phyloP scores from a whole-genome alignment of 2,329 filamentous ascomycete species.

The Chaetothyriales sp. region DNA sequence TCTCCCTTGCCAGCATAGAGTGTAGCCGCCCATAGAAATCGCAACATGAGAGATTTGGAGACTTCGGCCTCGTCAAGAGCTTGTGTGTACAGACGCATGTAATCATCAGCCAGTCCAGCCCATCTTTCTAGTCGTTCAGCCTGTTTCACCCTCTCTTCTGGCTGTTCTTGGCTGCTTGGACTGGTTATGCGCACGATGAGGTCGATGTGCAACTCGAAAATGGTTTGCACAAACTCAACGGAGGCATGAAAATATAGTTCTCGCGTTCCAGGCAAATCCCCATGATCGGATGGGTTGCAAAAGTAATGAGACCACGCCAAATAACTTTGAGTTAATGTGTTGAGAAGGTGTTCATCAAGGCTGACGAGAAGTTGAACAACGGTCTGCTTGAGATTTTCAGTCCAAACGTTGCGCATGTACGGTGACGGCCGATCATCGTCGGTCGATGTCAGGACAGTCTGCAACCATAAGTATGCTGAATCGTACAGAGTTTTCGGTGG shows the following conservation, averaged over 20 bases:
- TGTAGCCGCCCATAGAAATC: slow-evolving; percentile 54
- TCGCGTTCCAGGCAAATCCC: neutral
- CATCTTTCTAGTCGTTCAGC: slow-evolving; percentile 48
- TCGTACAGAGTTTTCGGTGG: slow-evolving; percentile 37
- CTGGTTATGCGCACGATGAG: slow-evolving; percentile 50
- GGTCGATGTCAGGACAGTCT: slow-evolving; percentile 28
- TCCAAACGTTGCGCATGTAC: slow-evolving; percentile 43
- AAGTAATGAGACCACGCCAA: neutral
- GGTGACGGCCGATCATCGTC: slow-evolving; percentile 17
- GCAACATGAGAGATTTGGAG: slow-evolving; percentile 36
- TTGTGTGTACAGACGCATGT: slow-evolving; percentile 31
- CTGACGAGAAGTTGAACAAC: slow-evolving; percentile 40
- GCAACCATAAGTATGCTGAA: slow-evolving; percentile 42
- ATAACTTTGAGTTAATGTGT: slow-evolving; percentile 26
- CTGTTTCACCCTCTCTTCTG: slow-evolving; percentile 39
- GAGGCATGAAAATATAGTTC: neutral
- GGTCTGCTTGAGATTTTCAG: slow-evolving; percentile 41
- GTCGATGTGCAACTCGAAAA: slow-evolving; percentile 57
- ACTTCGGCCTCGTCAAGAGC: slow-evolving; percentile 16
- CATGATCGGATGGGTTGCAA: neutral
- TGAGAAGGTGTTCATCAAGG: slow-evolving; percentile 41
- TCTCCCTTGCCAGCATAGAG: slow-evolving; percentile 47
- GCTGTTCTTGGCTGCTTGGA: slow-evolving; percentile 43
- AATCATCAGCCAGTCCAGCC: slow-evolving; percentile 43
- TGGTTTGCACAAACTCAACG: slow-evolving; percentile 33